phyloP scores from a whole-genome alignment of 371 early-diverging fungal genomes.

The Batkoa obscura region DNA sequence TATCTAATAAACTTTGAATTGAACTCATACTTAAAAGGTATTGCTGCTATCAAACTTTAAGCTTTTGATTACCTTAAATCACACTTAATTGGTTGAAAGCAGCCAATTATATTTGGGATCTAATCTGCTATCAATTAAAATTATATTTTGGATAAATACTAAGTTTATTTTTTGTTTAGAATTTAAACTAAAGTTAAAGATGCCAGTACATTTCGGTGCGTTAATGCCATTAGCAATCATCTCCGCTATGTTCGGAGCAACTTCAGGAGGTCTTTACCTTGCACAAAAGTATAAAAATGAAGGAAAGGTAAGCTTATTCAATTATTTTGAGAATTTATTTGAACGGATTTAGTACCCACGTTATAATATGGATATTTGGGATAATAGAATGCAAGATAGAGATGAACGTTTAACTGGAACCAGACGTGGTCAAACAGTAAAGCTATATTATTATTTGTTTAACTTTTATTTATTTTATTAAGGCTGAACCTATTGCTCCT shows the following conservation, averaged over 20 bases:
- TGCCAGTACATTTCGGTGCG: constrained; percentile 25
- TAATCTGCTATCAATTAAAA: too few species aligned
- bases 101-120: too few species aligned
- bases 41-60: too few species aligned
- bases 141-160: not conserved
- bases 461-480: not conserved
- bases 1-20: too few species aligned
- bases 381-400: constrained; percentile 20
- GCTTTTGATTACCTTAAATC: too few species aligned
- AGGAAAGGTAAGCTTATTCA: constrained; percentile 15
- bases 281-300: constrained; percentile 16
- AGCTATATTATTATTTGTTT: not conserved
- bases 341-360: constrained; percentile 14
- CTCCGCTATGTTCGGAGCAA: constrained; percentile 17
- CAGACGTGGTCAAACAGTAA: constrained; percentile 17
- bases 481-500: constrained; percentile 3
- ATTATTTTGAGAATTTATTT: not conserved
- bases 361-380: constrained; percentile 19
- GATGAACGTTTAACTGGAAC: constrained; percentile 20
- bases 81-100: too few species aligned
- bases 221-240: constrained; percentile 22
- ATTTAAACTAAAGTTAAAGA: constrained; percentile 6
- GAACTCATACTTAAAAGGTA: too few species aligned
- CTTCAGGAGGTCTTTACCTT: constrained; percentile 15
- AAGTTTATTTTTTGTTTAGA: too few species aligned